These are phyloP conservation scores for Cephaloascus albidus DNA, from an alignment of 805 yeast genomes.

Conservation along the genomic window DNA sequence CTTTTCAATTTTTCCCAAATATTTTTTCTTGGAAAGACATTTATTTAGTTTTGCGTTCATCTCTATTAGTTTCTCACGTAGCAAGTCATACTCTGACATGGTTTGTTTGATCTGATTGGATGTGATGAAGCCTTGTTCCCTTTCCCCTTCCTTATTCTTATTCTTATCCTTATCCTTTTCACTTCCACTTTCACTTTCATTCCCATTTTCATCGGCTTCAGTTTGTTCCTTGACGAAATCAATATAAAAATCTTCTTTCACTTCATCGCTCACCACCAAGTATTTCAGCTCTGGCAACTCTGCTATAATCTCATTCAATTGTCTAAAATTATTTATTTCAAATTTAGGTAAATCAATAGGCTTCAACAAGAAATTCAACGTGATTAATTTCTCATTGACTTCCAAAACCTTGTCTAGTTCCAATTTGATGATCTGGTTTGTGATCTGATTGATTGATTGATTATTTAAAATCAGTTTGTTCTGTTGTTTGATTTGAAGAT, in stretches of 20 bases:
- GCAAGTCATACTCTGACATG: no score
- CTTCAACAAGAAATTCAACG: slow-evolving; percentile 1
- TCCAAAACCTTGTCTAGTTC: neutral
- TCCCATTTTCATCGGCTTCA: no score
- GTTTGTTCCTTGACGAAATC: no score
- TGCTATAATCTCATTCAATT: neutral
- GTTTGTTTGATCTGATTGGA: no score
- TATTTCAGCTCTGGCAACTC: neutral
- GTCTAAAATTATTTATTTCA: neutral
- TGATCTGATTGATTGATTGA: neutral
- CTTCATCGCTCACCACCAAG: neutral
- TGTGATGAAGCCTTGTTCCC: no score
- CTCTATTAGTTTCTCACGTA: no score
- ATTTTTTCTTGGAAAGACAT: no score
- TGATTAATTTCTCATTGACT: neutral
- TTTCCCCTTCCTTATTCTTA: no score
- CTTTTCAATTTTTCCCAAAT: no score
- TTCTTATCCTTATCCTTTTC: no score
- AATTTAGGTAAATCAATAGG: slow-evolving; percentile 2
- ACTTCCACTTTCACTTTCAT: no score
- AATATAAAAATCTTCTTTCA: neutral
- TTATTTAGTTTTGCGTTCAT: no score
- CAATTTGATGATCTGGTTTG: neutral
- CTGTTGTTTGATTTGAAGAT: neutral
- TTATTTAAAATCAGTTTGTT: neutral